A percentile compares a stretch with the other conserved stretches of the same genome.
phyloP scores from a whole-genome alignment of 2,329 filamentous ascomycete genomes.

The Epichloe gansuensis region DNA sequence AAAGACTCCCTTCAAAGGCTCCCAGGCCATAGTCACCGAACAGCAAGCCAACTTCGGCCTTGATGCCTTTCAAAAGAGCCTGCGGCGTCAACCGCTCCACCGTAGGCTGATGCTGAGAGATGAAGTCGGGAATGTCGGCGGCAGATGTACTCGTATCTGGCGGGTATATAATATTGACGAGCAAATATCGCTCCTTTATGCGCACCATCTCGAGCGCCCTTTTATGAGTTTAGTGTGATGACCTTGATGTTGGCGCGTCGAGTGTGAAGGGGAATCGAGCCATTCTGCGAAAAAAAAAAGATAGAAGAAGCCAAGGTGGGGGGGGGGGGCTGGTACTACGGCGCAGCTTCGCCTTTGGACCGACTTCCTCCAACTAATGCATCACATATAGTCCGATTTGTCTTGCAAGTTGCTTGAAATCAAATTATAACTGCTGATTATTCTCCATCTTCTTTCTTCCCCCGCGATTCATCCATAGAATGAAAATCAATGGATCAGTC shows the following conservation, averaged over 20 bases:
- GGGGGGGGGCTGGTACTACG: too few relatives aligned
- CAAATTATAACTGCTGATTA: too few relatives aligned
- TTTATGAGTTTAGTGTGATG: not conserved
- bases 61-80: constrained; percentile 54
- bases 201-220: constrained; percentile 60
- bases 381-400: too few relatives aligned
- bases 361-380: too few relatives aligned
- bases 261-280: not conserved
- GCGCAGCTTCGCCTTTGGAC: too few relatives aligned
- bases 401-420: too few relatives aligned
- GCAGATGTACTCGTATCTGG: constrained; percentile 30
- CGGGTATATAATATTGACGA: constrained; percentile 89
- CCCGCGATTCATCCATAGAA: not conserved
- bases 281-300: not conserved
- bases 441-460: not conserved
- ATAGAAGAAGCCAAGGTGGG: not conserved
- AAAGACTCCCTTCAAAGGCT: constrained; percentile 53
- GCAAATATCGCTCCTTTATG: constrained; percentile 87
- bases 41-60: constrained; percentile 54
- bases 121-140: constrained; percentile 39
- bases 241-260: not conserved
- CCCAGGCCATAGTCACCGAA: constrained; percentile 87
- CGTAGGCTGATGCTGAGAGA: constrained; percentile 70
- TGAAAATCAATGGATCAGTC: constrained; percentile 18
- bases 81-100: constrained; percentile 55